Base-by-base conservation (phyloP, 495 filamentous ascomycete species). In the Parachaetomium inaequale region DNA sequence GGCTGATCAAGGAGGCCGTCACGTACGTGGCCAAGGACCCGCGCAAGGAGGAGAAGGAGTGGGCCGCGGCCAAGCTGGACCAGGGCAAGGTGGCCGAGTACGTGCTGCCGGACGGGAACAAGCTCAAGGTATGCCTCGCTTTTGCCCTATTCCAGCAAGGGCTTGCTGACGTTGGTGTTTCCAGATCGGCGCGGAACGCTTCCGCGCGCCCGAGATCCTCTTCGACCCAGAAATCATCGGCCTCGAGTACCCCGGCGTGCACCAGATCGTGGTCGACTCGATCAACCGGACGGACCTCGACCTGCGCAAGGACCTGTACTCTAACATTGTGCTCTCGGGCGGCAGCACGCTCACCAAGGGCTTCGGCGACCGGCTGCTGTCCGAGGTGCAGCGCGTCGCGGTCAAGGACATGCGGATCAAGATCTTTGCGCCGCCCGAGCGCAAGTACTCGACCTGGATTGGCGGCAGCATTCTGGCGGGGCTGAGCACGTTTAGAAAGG, bases 331-430 rank as follows among this genome's bases (percentile, higher is more conserved):
- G 59, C 84, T 99, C 28, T 97, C 93, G 2, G 94, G 94, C 47
- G 94, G 94, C 23, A 92, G 91, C 57, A 99, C 94, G 4, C 79
- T 99, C 63, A 85, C 81, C 28, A 84, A 82, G 65, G 93, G 93
- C 47, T 99, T 99, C 75, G 93, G 93, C n/a, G 93, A 98, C 72
- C 84, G 94, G 19, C 75, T 99, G 66, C 81, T 98, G 71, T 86
- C 87, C 63, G 94, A 99, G 75, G 89, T 99, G 63, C 93, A 96
- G 75, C 81, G 88, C 63, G 78, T 98, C 25, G 93, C 94, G 12
- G 92, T 96, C 56, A 96, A 96, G 78, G 94, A 99, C 69, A 99
- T 96, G 95, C 87, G 92, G 68, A 97, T 99, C 73, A 94, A 96
- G 77, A 99, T 99, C 62, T 96, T 95, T 74, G 94, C 94, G 26